A percentile compares a stretch with the other conserved stretches of the same genome.
phyloP scores from a whole-genome alignment of 1,284 basidiomycete species.

The Mycena citricolor region DNA sequence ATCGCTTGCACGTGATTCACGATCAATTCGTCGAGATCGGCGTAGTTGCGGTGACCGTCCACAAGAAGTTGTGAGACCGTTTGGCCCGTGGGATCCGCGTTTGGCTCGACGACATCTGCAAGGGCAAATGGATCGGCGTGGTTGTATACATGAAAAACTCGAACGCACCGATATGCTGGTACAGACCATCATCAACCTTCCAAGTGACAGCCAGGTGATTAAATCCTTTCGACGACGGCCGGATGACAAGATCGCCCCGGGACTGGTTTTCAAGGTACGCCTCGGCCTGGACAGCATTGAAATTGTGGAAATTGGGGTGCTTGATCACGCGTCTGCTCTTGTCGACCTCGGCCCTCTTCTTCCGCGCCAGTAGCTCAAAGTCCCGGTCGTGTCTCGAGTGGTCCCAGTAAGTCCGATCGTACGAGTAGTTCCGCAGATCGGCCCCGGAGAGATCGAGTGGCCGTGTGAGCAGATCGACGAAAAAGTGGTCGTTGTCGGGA shows the following conservation, averaged over 20 bases:
- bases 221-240: conserved; percentile 92
- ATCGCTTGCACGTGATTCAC: conserved; percentile 97
- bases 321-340: conserved; percentile 87
- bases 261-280: conserved; percentile 87
- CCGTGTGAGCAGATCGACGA: conserved; percentile 78
- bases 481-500: conserved; percentile 61
- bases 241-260: conserved; percentile 92
- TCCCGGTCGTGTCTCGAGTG: conserved; percentile 66
- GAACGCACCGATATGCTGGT: conserved; percentile 90
- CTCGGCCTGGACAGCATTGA: conserved; percentile 91
- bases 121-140: conserved; percentile 14
- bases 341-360: conserved; percentile 81
- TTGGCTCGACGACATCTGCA: conserved; percentile 88
- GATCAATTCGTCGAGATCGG: conserved; percentile 96
- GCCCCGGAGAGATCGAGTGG: conserved; percentile 67
- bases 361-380: conserved; percentile 73
- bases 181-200: conserved; percentile 97
- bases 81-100: conserved; percentile 69
- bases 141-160: conserved; percentile 4
- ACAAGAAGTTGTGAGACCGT: conserved; percentile 76
- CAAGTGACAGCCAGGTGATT: conserved; percentile 98
- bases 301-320: conserved; percentile 98
- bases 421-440: conserved; percentile 56
- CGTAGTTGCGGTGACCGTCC: conserved; percentile 81
- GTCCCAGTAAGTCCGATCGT: conserved; percentile 64